Conservation (phyloP, 2,329 filamentous ascomycete genomes). For the Aspergillus hiratsukae region DNA sequence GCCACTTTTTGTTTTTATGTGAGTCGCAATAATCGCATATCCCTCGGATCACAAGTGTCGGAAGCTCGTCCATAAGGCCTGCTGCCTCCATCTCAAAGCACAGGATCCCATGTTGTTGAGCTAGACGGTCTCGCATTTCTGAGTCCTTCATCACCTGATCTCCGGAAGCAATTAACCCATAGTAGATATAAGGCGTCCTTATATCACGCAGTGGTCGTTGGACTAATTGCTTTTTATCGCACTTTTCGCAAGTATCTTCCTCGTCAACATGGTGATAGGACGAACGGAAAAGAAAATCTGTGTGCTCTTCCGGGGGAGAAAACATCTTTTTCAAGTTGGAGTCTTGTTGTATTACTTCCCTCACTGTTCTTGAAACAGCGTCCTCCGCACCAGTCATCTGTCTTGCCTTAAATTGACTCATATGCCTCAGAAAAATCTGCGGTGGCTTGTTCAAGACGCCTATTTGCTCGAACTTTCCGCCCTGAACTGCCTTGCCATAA, state of each 20-base stretch:
- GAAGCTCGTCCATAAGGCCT: slow-evolving; percentile 5
- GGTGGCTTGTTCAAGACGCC: neutral
- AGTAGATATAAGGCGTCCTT: too few relatives aligned
- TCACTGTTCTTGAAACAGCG: neutral
- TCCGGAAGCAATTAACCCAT: too few relatives aligned
- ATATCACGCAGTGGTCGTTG: too few relatives aligned
- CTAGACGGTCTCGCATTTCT: too few relatives aligned
- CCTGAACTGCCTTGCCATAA: neutral
- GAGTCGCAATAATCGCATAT: slow-evolving; percentile 11
- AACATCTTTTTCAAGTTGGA: neutral
- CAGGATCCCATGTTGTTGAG: too few relatives aligned
- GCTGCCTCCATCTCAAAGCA: too few relatives aligned
- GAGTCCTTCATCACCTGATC: too few relatives aligned
- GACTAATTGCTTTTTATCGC: neutral
- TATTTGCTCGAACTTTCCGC: neutral
- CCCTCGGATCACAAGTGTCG: slow-evolving; percentile 6
- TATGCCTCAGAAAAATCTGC: neutral
- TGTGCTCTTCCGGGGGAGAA: neutral
- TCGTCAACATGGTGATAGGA: neutral
- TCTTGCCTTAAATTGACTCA: neutral
- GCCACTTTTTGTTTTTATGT: slow-evolving; percentile 12
- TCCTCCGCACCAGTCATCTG: neutral
- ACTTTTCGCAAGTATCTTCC: neutral
- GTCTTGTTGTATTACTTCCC: neutral
- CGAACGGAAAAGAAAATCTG: slow-evolving; percentile 1